Evolutionary conservation across 202 grass and related monocot species (phyloP), one percentile per base, ranked within the genome.

Genomic region (Hordeum pubiflorum): DNA sequence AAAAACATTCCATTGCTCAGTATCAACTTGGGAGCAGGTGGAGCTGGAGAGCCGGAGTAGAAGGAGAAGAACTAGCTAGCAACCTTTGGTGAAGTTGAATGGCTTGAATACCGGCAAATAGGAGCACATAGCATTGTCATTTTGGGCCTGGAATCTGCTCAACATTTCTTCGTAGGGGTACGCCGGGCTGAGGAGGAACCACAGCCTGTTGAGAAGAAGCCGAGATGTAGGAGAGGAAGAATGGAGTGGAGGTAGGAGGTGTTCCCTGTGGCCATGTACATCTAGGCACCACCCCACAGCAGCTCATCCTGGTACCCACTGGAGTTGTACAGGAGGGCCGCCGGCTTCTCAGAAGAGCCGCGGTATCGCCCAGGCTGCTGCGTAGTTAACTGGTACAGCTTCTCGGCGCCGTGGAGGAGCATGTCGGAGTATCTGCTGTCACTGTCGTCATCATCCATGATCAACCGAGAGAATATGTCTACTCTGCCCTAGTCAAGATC

Each of bases 111-210:
- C 1, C 2, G 89, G 90, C 57, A 95, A 58, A 70, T 88, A 95
- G n/a, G 89, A 95, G 60, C 93, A 95, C 93, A 95, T 92, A 40
- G 90, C 80, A 31, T 90, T 92, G 59, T 88, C 89, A 55, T 90
- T 95, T 81, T 95, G 87, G 81, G 90, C 92, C 66, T 95, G 93
- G 85, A 95, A 95, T 70, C 89, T 92, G 54, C 89, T 92, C 46
- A 95, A 63, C 82, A 92, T 95, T 87, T 95, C 89, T 90, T 95
- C 92, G 0, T 92, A 95, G 88, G 92, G 89, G 52, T 95, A 95
- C 8, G 89, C 92, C 38, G 89, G 89, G 69, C 89, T 95, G 46
- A 95, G 74, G 71, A 95, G 92, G 71, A 95, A 85, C 72, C 89
- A 43, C 89, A 95, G 27, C 72, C 92, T 92, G 84, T 89, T 95